Percentiles rank a stretch among this genome's conserved stretches.
Conservation (phyloP, 345 rosid species). For the Bruguiera gymnorhiza region DNA sequence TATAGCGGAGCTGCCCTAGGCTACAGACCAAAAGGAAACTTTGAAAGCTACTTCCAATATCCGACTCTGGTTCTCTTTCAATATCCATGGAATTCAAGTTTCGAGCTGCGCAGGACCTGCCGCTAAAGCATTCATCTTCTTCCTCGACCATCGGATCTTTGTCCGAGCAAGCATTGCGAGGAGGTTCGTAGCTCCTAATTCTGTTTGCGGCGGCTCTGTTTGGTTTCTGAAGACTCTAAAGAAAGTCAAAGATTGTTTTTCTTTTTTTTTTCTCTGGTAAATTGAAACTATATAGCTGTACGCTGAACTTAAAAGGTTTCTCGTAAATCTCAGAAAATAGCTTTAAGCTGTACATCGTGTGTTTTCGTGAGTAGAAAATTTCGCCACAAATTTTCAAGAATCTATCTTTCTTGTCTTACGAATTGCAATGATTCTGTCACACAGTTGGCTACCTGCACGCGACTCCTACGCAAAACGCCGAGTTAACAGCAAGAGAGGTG, state of each 20-base stretch:
- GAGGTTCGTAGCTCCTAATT: slow-evolving; percentile 19
- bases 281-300: no score
- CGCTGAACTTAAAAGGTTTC: no score
- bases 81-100: slow-evolving; percentile 44
- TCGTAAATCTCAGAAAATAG: no score
- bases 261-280: no score
- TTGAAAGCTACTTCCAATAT: background rate
- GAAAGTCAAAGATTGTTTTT: background rate
- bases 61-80: background rate
- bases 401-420: no score
- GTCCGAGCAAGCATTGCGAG: slow-evolving; percentile 27
- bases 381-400: no score
- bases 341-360: no score
- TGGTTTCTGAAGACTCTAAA: background rate
- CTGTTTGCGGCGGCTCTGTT: background rate
- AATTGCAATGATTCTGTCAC: background rate
- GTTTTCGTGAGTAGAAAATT: no score
- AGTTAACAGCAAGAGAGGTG: slow-evolving; percentile 10
- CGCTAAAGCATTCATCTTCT: slow-evolving; percentile 14
- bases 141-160: slow-evolving; percentile 13
- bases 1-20: no score
- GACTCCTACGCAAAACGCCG: slow-evolving; percentile 3
- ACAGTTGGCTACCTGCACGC: background rate
- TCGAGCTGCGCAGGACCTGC: slow-evolving; percentile 35
- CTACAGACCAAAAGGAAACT: no score